Base-by-base conservation (phyloP, 1,284 basidiomycete genomes). In the Boletus smithii region DNA sequence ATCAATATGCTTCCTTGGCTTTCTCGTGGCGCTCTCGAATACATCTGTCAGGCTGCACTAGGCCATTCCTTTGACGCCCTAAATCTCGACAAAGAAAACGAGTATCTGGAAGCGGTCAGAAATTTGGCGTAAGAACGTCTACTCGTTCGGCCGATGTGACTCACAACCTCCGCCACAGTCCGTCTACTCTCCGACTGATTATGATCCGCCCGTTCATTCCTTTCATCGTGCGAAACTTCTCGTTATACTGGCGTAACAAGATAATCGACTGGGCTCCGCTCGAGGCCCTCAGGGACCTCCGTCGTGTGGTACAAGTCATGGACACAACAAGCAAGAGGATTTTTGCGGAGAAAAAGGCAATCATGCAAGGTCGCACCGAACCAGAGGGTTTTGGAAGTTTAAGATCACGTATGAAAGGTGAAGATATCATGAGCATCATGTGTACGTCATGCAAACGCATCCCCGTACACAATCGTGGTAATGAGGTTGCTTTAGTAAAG, bases 31-130 rank as follows among this genome's bases (percentile, higher is more conserved):
- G 73, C 79, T 23, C 64, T 80, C 3, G 78, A 80, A 57, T 69
- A 69, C 3, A 69, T 77, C 14, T 77, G 76, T 11, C 72, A 73
- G 55, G 71, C 74, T 3, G 67, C 74, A 8, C 60, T 80, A 0
- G 77, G 76, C 0, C 74, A 80, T 56, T 77, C 75, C 3, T 80
- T 80, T 54, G 69, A 75, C 46, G 73, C 76, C 3, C 63, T 80
- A 6, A 69, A 75, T 36, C 64, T 71, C 16, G 61, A 66, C 9
- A 60, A 69, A 31, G 73, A 69, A 43, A 76, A 74, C 49, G 65
- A 71, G 1, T 79, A 79, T 53, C 67, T 74, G 2, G 61, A 64
- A n/a, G 73, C 76, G 1, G 69, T 79, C 44, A 74, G 70, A 48
- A 70, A 71, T 36, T 53, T 80, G 9, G 73, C 74, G 77, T 79